phyloP scores from a whole-genome alignment of 2,329 filamentous ascomycete species.

The Verticillium albo-atrum region DNA sequence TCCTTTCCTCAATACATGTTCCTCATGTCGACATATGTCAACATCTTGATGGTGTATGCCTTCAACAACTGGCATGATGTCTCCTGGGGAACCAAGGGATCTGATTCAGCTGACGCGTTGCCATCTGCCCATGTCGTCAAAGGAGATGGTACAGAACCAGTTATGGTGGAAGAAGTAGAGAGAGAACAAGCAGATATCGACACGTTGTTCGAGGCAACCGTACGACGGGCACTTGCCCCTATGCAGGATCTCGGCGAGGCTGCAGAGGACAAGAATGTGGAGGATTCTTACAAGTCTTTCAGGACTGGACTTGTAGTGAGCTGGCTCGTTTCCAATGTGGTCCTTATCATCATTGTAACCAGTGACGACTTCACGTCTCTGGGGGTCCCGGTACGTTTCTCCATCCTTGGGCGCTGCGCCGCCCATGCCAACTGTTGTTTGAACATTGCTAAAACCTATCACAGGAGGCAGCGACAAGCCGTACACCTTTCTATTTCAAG shows the following conservation, averaged over 20 bases:
- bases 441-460: neutral
- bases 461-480: slow-evolving; percentile 55
- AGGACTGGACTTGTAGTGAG: slow-evolving; percentile 75
- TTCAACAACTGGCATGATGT: slow-evolving; percentile 96
- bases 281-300: slow-evolving; percentile 94
- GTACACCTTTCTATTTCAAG: slow-evolving; percentile 77
- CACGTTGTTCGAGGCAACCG: slow-evolving; percentile 80
- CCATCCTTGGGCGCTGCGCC: neutral
- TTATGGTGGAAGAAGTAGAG: slow-evolving; percentile 81
- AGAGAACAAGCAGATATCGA: slow-evolving; percentile 88
- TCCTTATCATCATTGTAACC: slow-evolving; percentile 73
- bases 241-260: slow-evolving; percentile 61
- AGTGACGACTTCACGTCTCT: slow-evolving; percentile 72
- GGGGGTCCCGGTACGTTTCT: slow-evolving; percentile 65
- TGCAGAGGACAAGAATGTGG: slow-evolving; percentile 70
- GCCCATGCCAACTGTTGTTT: too few relatives aligned
- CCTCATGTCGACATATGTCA: slow-evolving; percentile 85
- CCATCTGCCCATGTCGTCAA: slow-evolving; percentile 79
- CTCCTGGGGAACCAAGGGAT: slow-evolving; percentile 90
- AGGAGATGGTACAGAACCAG: slow-evolving; percentile 65
- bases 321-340: slow-evolving; percentile 83
- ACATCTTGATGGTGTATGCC: slow-evolving; percentile 88
- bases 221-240: slow-evolving; percentile 75
- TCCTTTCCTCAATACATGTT: slow-evolving; percentile 80
- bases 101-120: slow-evolving; percentile 79